These are phyloP conservation scores for Ganoderma meredithae DNA, from an alignment of 1,284 basidiomycete genomes.

Conservation along the genomic window DNA sequence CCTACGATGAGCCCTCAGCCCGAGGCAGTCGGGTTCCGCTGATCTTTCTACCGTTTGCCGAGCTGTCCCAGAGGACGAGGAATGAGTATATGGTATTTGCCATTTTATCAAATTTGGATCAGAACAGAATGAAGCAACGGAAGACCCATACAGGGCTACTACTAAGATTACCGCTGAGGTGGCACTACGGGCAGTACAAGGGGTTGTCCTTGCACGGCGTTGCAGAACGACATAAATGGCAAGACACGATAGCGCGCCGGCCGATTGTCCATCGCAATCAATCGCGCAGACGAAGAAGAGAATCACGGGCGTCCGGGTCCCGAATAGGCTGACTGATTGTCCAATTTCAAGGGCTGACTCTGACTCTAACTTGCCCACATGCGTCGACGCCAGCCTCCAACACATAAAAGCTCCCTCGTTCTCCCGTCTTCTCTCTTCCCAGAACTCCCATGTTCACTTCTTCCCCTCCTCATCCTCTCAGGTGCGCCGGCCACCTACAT, in stretches of 20 bases:
- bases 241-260: background rate
- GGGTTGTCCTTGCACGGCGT: background rate
- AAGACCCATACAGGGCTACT: background rate
- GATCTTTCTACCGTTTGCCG: background rate
- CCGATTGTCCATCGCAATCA: background rate
- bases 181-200: background rate
- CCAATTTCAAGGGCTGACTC: background rate
- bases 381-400: background rate
- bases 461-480: background rate
- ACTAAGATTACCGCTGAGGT: background rate
- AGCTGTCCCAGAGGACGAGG: no score
- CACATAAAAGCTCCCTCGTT: no score
- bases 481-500: background rate
- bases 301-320: background rate
- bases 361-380: background rate
- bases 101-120: no score
- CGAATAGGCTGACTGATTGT: background rate
- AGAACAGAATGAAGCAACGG: background rate
- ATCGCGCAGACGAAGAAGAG: background rate
- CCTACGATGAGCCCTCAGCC: background rate
- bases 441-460: constrained; percentile 19
- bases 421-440: constrained; percentile 7
- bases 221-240: background rate
- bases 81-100: no score
- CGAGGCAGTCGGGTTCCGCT: background rate